Conservation (phyloP, 1,284 basidiomycete genomes). For the Apiotrichum mycotoxinovorans region DNA sequence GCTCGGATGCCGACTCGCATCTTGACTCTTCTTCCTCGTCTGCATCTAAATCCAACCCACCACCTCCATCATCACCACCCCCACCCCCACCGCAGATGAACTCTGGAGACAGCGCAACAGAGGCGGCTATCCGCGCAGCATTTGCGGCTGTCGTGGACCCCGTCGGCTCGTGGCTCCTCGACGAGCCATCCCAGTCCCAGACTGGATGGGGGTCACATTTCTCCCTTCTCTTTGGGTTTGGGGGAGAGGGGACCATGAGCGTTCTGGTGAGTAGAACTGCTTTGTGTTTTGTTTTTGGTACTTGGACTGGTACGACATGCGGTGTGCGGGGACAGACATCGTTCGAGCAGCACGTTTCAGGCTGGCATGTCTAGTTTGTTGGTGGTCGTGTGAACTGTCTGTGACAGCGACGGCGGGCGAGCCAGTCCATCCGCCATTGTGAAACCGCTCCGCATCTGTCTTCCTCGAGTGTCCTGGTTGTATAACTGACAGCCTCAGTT, state of each 20-base stretch:
- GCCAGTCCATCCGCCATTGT: too few species aligned
- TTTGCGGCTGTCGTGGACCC: conserved; percentile 4
- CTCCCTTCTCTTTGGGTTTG: not conserved
- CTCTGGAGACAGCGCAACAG: not conserved
- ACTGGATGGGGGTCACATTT: not conserved
- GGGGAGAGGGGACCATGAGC: not conserved
- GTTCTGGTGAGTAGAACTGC: not conserved
- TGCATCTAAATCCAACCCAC: too few species aligned
- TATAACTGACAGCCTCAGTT: not conserved
- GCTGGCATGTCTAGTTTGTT: too few species aligned
- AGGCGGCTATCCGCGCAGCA: conserved; percentile 3
- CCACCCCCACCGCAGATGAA: not conserved
- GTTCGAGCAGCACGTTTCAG: too few species aligned
- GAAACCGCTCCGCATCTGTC: too few species aligned
- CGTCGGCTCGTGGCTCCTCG: not conserved
- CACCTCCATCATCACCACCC: not conserved
- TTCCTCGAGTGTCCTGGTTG: too few species aligned
- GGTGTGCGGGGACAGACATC: too few species aligned
- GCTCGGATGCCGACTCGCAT: too few species aligned
- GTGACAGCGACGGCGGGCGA: too few species aligned
- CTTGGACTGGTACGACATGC: not conserved
- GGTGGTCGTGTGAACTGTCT: too few species aligned
- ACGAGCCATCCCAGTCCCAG: not conserved
- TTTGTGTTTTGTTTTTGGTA: not conserved
- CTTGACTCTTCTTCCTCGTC: too few species aligned